These are phyloP conservation scores for Nannochloropsis gaditana DNA, from an alignment of 108 stramenopile genomes.

Conservation along the genomic window DNA sequence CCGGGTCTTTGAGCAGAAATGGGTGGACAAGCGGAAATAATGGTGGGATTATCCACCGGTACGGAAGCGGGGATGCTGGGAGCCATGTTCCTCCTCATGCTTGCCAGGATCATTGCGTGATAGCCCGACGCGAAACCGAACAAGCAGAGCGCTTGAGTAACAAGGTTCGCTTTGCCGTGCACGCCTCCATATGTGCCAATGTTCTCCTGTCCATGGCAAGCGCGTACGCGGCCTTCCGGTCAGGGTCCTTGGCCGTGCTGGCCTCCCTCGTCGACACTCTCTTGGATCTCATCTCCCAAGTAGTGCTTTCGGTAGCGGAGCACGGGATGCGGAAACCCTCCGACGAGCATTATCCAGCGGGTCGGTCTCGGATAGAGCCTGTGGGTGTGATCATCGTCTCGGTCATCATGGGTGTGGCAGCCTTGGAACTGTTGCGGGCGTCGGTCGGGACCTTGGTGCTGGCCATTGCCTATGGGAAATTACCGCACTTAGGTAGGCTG, in stretches of 20 bases:
- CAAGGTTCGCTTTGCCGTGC: background rate
- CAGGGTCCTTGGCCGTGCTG: conserved; percentile 62
- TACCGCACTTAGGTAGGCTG: conserved; percentile 2
- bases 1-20: background rate
- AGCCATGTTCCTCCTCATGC: background rate
- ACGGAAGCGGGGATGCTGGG: background rate
- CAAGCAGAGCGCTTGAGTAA: background rate
- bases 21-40: background rate
- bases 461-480: conserved; percentile 30
- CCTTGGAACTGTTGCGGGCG: conserved; percentile 77
- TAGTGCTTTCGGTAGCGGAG: conserved; percentile 70
- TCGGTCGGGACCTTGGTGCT: conserved; percentile 38
- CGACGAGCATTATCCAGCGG: conserved; percentile 79
- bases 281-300: conserved; percentile 78
- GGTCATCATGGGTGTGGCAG: conserved; percentile 85
- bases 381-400: conserved; percentile 84
- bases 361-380: conserved; percentile 78
- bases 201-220: background rate
- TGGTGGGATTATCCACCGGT: background rate
- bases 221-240: background rate
- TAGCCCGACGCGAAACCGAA: background rate
- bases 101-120: background rate
- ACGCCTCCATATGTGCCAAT: background rate
- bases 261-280: conserved; percentile 79
- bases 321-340: conserved; percentile 58